These are phyloP conservation scores for Cyclostephanos tholiformis DNA, from an alignment of 108 stramenopile species.

Conservation along the genomic window DNA sequence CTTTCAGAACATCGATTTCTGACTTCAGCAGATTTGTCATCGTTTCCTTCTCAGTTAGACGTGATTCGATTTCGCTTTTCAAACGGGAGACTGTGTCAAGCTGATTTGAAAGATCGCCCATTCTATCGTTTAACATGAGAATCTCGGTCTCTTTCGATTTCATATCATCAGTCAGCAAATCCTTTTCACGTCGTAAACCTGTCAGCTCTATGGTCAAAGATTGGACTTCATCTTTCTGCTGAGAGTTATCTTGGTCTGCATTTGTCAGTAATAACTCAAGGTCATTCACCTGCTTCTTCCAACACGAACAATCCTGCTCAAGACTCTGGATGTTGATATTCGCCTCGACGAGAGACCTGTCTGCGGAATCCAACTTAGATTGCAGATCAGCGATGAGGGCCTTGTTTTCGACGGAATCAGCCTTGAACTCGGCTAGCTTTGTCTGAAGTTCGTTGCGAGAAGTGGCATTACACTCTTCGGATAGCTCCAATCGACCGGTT, in stretches of 20 bases:
- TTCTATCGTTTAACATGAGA: background rate
- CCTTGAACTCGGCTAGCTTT: background rate
- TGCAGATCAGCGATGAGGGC: constrained; percentile 14
- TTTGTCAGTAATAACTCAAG: constrained; percentile 1
- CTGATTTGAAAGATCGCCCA: background rate
- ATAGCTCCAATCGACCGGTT: background rate
- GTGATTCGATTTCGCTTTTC: background rate
- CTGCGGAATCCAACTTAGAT: constrained; percentile 34
- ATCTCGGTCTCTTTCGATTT: background rate
- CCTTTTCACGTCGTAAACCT: background rate
- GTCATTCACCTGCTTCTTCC: constrained; percentile 13
- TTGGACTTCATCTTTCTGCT: constrained; percentile 2
- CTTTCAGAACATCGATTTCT: background rate
- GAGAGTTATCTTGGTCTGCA: background rate
- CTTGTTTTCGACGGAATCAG: constrained; percentile 14
- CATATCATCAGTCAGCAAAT: background rate
- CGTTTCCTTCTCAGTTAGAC: background rate
- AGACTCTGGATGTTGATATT: constrained; percentile 23
- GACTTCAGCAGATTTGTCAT: background rate
- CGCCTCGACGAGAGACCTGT: constrained; percentile 20
- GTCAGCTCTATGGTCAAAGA: background rate
- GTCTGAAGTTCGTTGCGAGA: background rate
- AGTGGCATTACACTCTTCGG: background rate
- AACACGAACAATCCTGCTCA: constrained; percentile 15
- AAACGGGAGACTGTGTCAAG: background rate